Percentiles rank a stretch among this genome's conserved stretches.
phyloP scores from a whole-genome alignment of 148 eudicot genomes.

The Chenopodium quinoa region DNA sequence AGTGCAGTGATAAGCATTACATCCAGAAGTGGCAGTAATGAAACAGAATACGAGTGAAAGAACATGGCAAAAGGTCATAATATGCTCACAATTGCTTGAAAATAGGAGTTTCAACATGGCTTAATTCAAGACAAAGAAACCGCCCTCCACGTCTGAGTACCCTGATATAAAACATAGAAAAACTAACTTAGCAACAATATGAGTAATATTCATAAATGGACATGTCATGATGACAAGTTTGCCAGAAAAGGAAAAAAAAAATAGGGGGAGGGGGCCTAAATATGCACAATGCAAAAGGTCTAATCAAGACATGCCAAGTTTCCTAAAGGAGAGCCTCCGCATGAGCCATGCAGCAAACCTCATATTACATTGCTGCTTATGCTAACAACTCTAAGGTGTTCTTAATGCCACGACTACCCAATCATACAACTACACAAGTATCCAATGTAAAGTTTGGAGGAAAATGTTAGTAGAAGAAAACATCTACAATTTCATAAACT shows the following conservation, averaged over 20 bases:
- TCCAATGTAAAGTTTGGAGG: no score
- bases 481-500: no score
- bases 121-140: slow-evolving; percentile 95
- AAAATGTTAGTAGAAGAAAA: no score
- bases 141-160: slow-evolving; percentile 88
- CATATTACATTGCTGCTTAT: no score
- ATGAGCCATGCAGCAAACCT: background rate
- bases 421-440: no score
- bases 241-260: background rate
- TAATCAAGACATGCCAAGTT: background rate
- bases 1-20: background rate
- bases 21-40: background rate
- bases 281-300: background rate
- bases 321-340: background rate
- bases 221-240: background rate
- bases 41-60: background rate
- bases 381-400: no score
- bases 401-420: no score
- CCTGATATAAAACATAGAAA: slow-evolving; percentile 44
- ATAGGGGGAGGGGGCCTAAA: background rate
- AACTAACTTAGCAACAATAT: slow-evolving; percentile 4
- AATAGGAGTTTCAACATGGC: slow-evolving; percentile 78
- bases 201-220: background rate
- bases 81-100: slow-evolving; percentile 84
- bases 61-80: background rate